A percentile compares a stretch with the other conserved stretches of the same genome.
phyloP scores from a whole-genome alignment of 306 rosid genomes.

The Pueraria montana region DNA sequence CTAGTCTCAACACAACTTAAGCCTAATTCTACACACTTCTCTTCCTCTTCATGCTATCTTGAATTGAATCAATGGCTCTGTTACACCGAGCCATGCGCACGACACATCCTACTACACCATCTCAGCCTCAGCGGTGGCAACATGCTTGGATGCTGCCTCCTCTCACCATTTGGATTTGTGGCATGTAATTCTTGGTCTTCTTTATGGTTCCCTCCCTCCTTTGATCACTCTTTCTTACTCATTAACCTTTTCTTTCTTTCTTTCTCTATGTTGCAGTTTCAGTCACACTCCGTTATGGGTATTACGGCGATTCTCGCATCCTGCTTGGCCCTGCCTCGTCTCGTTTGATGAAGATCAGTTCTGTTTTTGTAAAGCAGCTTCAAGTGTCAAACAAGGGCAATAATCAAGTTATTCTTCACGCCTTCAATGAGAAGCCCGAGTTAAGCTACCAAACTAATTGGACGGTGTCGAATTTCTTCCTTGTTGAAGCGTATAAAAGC shows the following conservation, averaged over 20 bases:
- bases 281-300: slow-evolving; percentile 63
- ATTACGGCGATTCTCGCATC: slow-evolving; percentile 63
- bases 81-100: neutral
- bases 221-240: slow-evolving; percentile 48
- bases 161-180: slow-evolving; percentile 74
- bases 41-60: neutral
- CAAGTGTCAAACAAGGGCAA: slow-evolving; percentile 50
- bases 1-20: slow-evolving; percentile 45
- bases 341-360: slow-evolving; percentile 62
- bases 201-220: neutral
- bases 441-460: slow-evolving; percentile 60
- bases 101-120: neutral
- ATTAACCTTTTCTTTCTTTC: neutral
- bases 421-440: slow-evolving; percentile 67
- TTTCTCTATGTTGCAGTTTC: slow-evolving; percentile 60
- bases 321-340: slow-evolving; percentile 81
- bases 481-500: slow-evolving; percentile 56
- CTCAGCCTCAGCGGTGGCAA: slow-evolving; percentile 51
- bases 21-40: neutral
- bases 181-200: slow-evolving; percentile 74
- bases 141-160: slow-evolving; percentile 55
- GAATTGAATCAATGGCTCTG: neutral
- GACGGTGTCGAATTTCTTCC: slow-evolving; percentile 56
- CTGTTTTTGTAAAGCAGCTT: slow-evolving; percentile 67
- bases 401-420: slow-evolving; percentile 53